Base-by-base conservation (phyloP, 495 filamentous ascomycete species). In the Evernia prunastri region DNA sequence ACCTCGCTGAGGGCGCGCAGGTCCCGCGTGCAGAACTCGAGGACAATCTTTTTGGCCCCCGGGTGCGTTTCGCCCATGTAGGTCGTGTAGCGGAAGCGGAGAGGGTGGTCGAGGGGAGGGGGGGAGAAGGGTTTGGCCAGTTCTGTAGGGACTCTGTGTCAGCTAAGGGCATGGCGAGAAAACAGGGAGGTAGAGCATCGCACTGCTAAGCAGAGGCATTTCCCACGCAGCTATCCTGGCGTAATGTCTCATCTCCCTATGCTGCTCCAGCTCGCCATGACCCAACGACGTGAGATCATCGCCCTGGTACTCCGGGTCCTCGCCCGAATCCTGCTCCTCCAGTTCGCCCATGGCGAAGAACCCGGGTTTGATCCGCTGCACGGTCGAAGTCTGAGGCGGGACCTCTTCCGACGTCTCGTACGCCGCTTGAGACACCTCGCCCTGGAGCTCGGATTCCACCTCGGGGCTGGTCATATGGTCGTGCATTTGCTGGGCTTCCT, bases 31-130 rank as follows among this genome's bases (percentile, higher is more conserved):
- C 78, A 82, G 70, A 97, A 94, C 73, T 96, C 91, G 35, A 97
- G 83, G 9, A 97, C 92, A 35, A 98, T 91, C 78, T 98, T 98
- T 60, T 85, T 83, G 72, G 91, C 88, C 17, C 92, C 91, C 0
- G 95, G 92, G 75, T 97, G 95, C 59, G 86, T 74, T 75, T 98
- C 94, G 66, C 95, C 95, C 82, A 97, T 85, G 75, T 97, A 97
- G 56, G 86, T 89, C n/a, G 95, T 97, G 77, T 96, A 96, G 70
- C 94, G 87, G 82, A 97, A 98, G 66, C 94, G 87, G 58, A 98
- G 83, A 10, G 83, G 78, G 67, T 88, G 80, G 56, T 86, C 79
- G 56, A 76, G 73, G 56, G 84, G 73, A 17, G 92, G 90, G 6
- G 87, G 88, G 40, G 79, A 77, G 76, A 96, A 97, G 40, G 89